Conservation (phyloP, 116 monocot species). For the Posidonia oceanica region DNA sequence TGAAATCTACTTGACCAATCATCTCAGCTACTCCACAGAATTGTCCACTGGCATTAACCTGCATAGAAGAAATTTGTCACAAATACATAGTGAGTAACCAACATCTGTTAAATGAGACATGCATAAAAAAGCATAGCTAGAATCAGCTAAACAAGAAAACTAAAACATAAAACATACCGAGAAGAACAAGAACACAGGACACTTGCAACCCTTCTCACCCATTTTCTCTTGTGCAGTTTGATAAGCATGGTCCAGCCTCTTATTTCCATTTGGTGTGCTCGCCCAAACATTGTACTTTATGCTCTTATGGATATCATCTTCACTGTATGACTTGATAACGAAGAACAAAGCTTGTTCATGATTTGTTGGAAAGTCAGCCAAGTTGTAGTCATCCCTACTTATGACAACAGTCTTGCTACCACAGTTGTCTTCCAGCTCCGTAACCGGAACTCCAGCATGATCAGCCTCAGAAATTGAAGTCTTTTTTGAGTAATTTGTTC, state of each 20-base stretch:
- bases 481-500: constrained; percentile 26
- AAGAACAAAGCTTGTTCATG: constrained; percentile 68
- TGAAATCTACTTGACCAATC: constrained; percentile 59
- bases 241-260: constrained; percentile 60
- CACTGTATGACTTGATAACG: constrained; percentile 86
- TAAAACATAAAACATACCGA: constrained; percentile 45
- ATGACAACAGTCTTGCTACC: constrained; percentile 19
- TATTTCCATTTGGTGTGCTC: constrained; percentile 81
- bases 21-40: constrained; percentile 89
- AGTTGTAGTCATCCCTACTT: constrained; percentile 58
- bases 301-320: constrained; percentile 89
- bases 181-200: constrained; percentile 75
- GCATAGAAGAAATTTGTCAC: constrained; percentile 3
- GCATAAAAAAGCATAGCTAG: neutral
- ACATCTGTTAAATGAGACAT: neutral
- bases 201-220: constrained; percentile 43
- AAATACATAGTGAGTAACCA: neutral
- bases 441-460: constrained; percentile 11
- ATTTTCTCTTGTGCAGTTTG: constrained; percentile 51
- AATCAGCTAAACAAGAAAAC: neutral
- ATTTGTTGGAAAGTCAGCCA: constrained; percentile 47
- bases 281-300: constrained; percentile 93
- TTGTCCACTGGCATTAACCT: constrained; percentile 89
- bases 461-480: constrained; percentile 7
- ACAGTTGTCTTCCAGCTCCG: constrained; percentile 7